Base-by-base conservation (phyloP, 1,284 basidiomycete species). In the Pulveroboletus sp. region DNA sequence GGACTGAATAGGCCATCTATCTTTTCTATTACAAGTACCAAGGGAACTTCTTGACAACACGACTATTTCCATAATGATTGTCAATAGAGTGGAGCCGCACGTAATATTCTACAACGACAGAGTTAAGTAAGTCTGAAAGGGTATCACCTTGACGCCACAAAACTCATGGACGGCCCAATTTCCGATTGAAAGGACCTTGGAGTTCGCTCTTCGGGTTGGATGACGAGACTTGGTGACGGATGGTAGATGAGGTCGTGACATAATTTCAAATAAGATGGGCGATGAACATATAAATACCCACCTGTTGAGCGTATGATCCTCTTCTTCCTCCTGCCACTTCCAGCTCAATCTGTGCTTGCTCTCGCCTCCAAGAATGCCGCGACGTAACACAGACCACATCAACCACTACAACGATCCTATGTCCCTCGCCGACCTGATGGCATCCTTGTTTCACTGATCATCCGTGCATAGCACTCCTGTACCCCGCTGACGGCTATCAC, bases 401-500 rank as follows among this genome's bases (percentile, higher is more conserved):
- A 28, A 42, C 18, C 39, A 15, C 17, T 28, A 17, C 15, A 54
- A 10, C 6, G 5, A 26, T 28, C 22, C 15, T 11, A 33, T 5
- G 9, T 22, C 29, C 29, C 29, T 25, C 31, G 31, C 35, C 18
- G 2, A 33, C 29, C 24, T 6, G 25, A 28, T 17, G 22, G 8
- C 18, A 5, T 5, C 42, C 22, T 28, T 42, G 45, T 25, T 39
- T 39, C n/a, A 17, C 24, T 22, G 52, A 40, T 40, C 58, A 49
- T 47, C 25, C 42, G 61, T 61, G 51, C 60, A 63, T 22, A 61
- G 61, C 58, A 57, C 26, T 14, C 44, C 24, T 25, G 46, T 17
- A 22, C 46, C 28, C 12, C 45, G 62, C 59, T 43, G 62, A 62
- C 46, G 47, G n/a, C 17, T 22, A 26, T n/a, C 38, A 40, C 12